Evolutionary conservation across 345 rosid genomes (phyloP), one percentile per base, ranked within the genome.

Genomic region (Combretum micranthum): DNA sequence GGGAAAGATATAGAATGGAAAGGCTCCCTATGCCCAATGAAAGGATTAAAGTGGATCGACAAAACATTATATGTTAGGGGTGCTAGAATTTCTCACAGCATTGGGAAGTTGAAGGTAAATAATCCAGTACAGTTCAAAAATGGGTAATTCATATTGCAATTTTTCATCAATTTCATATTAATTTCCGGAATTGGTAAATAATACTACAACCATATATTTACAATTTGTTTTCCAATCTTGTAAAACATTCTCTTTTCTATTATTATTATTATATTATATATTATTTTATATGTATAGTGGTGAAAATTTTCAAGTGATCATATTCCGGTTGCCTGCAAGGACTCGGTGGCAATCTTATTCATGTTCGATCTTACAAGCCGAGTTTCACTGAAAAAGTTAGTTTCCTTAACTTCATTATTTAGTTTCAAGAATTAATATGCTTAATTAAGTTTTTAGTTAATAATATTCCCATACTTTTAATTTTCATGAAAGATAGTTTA

Each of bases 321-420:
- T 25, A 72, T 92, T 64, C 83, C 93, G 2, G n/a, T 63, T 23
- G 88, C 92, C 56, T 91, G 98, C 71, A 82, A 77, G 60, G 96
- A 84, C 71, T 88, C 96, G 20, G 86, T 83, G 22, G 98, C 98
- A 6, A 85, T 88, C 64, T 66, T 86, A 48, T 77, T 88, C 67
- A 84, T 91, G 98, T 91, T 88, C 63, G 96, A 91, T 72, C 77
- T 88, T 20, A 88, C 98, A 2, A 88, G 98, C 68, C 82, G 98
- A 37, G 74, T 92, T 57, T 87, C 95, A 0, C 67, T 89, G 57
- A 82, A 79, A 50, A 74, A 82, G 96, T 87, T 5, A 32, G 39
- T 32, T 32, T 32, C 10, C 39, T 32, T 32, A 12, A 19, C 15
- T 18, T 25, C 15, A 21, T 2, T 57, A 1, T 60, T n/a, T 52